Percentiles rank a stretch among this genome's conserved stretches.
phyloP scores from a whole-genome alignment of 768 basidiomycete genomes.

The Galerina sulciceps region DNA sequence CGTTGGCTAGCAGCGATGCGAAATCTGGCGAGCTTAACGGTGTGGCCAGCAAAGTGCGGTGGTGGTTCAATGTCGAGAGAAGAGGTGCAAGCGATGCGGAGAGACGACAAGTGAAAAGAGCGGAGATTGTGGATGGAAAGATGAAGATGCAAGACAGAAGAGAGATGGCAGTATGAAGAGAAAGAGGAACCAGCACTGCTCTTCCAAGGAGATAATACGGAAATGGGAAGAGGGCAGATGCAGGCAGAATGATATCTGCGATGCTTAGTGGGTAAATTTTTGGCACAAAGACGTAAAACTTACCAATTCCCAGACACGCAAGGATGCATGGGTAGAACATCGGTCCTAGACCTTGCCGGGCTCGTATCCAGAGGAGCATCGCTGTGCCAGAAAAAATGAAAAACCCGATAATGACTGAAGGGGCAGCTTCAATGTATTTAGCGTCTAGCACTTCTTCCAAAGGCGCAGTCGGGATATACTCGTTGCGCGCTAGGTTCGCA shows the following conservation, averaged over 20 bases:
- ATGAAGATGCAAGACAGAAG: slow-evolving; percentile 55
- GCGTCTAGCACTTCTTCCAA: slow-evolving; percentile 48
- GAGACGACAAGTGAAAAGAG: slow-evolving; percentile 57
- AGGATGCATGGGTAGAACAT: slow-evolving; percentile 60
- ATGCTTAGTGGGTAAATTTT: not conserved
- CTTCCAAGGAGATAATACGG: slow-evolving; percentile 66
- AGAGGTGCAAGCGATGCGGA: slow-evolving; percentile 54
- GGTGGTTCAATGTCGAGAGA: slow-evolving; percentile 45
- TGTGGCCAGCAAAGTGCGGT: slow-evolving; percentile 49
- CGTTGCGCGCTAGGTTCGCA: slow-evolving; percentile 56
- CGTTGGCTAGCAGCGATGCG: slow-evolving; percentile 25
- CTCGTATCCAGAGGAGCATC: slow-evolving; percentile 64
- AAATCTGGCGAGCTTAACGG: slow-evolving; percentile 49
- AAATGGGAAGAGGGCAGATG: slow-evolving; percentile 64
- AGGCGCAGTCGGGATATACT: slow-evolving; percentile 42
- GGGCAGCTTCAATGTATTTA: slow-evolving; percentile 64
- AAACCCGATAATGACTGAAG: slow-evolving; percentile 59
- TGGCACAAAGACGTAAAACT: slow-evolving; percentile 7
- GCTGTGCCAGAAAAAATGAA: slow-evolving; percentile 68
- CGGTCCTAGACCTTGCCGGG: slow-evolving; percentile 65
- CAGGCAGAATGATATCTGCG: slow-evolving; percentile 63
- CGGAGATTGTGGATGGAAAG: slow-evolving; percentile 68
- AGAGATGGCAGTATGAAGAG: slow-evolving; percentile 61
- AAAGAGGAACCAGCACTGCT: slow-evolving; percentile 58
- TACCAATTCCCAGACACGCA: slow-evolving; percentile 63